These are phyloP conservation scores for Neoarthrinium moseri DNA, from an alignment of 2,329 filamentous ascomycete species.

Conservation along the genomic window DNA sequence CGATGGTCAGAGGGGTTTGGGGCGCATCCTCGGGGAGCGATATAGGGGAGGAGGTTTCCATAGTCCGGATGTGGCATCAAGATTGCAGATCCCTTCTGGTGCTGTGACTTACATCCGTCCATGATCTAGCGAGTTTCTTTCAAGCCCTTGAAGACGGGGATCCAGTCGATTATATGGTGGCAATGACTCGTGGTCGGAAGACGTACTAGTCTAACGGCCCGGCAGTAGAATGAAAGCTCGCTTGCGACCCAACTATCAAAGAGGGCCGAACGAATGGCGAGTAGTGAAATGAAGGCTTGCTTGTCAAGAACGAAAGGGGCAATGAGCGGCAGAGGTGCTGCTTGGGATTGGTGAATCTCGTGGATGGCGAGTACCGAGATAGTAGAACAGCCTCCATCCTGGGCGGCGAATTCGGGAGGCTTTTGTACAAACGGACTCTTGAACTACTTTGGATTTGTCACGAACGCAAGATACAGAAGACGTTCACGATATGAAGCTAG, in stretches of 20 bases:
- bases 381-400: conserved; percentile 16
- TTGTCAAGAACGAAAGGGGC: conserved; percentile 12
- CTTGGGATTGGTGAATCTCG: conserved; percentile 7
- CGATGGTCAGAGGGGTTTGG: conserved; percentile 1
- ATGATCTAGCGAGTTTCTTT: conserved; percentile 21
- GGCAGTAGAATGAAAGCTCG: conserved; percentile 2
- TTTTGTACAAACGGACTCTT: conserved; percentile 25
- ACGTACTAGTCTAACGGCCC: conserved; percentile 7
- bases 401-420: conserved; percentile 22
- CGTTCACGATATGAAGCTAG: conserved; percentile 18
- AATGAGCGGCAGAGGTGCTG: conserved; percentile 19
- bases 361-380: neutral
- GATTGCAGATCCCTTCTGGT: conserved; percentile 3
- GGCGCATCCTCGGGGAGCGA: neutral
- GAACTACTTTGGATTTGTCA: conserved; percentile 11
- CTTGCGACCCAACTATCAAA: conserved; percentile 9
- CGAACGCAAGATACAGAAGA: conserved; percentile 13
- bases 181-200: conserved; percentile 4
- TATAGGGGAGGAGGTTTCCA: conserved; percentile 9
- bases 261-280: conserved; percentile 4
- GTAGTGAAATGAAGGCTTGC: conserved; percentile 11
- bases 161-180: conserved; percentile 3
- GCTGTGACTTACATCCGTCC: conserved; percentile 30
- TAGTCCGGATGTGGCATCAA: conserved; percentile 7
- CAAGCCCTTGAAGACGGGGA: too few species aligned